These are phyloP conservation scores for Leptographium radiaticola DNA, from an alignment of 2,329 filamentous ascomycete genomes.

Conservation along the genomic window DNA sequence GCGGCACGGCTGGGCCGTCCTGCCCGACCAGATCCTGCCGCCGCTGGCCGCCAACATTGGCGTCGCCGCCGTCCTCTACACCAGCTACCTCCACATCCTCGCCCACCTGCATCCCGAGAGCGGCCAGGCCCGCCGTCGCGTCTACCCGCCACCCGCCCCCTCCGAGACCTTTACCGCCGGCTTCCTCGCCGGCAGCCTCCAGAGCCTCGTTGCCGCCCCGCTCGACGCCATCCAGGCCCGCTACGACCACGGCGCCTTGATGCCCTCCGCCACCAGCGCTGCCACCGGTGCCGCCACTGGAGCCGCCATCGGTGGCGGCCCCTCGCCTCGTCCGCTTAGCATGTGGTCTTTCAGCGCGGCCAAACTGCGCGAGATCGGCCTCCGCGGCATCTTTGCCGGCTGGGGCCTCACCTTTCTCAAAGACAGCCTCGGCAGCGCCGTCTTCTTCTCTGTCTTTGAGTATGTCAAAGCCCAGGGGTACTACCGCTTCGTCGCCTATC, in stretches of 20 bases:
- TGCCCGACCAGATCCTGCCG: constrained; percentile 65
- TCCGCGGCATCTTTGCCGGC: constrained; percentile 60
- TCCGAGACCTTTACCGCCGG: constrained; percentile 56
- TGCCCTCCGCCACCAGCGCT: constrained; percentile 24
- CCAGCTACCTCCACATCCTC: constrained; percentile 59
- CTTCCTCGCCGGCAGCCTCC: constrained; percentile 53
- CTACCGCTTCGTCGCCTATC: constrained; percentile 57
- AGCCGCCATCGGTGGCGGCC: constrained; percentile 6
- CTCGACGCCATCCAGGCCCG: constrained; percentile 64
- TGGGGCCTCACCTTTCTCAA: constrained; percentile 57
- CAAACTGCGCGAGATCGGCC: constrained; percentile 58
- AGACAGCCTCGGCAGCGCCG: constrained; percentile 53
- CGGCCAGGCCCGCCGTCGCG: constrained; percentile 38
- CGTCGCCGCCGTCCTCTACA: constrained; percentile 64
- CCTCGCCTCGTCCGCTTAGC: constrained; percentile 32
- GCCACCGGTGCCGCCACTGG: constrained; percentile 10
- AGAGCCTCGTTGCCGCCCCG: constrained; percentile 60
- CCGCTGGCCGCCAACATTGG: constrained; percentile 62
- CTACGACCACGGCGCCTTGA: constrained; percentile 43
- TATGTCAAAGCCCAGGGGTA: constrained; percentile 63
- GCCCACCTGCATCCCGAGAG: constrained; percentile 54
- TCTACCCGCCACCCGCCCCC: constrained; percentile 56
- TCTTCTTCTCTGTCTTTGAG: constrained; percentile 67
- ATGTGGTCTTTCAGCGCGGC: constrained; percentile 61
- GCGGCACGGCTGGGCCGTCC: constrained; percentile 59